Evolutionary conservation across 192 early-diverging fungal species (phyloP).

Genomic region (Entomortierella lignicola): DNA sequence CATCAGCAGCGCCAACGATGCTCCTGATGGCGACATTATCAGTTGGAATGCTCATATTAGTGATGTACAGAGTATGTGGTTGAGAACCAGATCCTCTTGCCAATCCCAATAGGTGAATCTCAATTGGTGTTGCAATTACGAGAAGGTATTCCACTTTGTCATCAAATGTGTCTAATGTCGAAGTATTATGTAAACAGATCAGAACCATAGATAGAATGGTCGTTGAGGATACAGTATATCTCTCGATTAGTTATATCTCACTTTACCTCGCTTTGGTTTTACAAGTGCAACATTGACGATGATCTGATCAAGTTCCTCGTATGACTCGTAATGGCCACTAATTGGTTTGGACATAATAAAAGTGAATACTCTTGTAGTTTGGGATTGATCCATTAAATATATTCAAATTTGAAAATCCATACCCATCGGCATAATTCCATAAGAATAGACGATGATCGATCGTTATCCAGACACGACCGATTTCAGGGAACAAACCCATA

Average conservation of each 20-base stretch:
- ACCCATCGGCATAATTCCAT: slow-evolving; percentile 91
- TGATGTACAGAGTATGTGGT: slow-evolving; percentile 79
- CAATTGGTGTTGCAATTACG: slow-evolving; percentile 86
- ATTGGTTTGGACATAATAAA: not conserved
- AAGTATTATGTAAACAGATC: not conserved
- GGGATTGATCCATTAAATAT: no score
- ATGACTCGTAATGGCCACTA: slow-evolving; percentile 70
- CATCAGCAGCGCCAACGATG: slow-evolving; percentile 81
- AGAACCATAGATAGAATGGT: no score
- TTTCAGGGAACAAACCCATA: slow-evolving; percentile 92
- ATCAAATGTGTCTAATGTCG: slow-evolving; percentile 77
- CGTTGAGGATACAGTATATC: no score
- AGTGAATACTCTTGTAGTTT: no score
- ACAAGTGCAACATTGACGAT: slow-evolving; percentile 89
- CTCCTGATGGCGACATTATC: slow-evolving; percentile 85
- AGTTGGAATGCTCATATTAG: slow-evolving; percentile 81
- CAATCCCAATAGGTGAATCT: slow-evolving; percentile 86
- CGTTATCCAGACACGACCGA: slow-evolving; percentile 91
- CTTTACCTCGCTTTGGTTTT: slow-evolving; percentile 76
- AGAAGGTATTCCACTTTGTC: slow-evolving; percentile 86
- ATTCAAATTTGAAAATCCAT: slow-evolving; percentile 3
- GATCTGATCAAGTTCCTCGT: slow-evolving; percentile 90
- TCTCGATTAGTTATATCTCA: no score
- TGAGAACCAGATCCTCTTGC: slow-evolving; percentile 61
- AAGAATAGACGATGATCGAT: slow-evolving; percentile 90